Evolutionary conservation across 306 rosid genomes (phyloP), one percentile per base, ranked within the genome.

Genomic region (Bauhinia variegata): DNA sequence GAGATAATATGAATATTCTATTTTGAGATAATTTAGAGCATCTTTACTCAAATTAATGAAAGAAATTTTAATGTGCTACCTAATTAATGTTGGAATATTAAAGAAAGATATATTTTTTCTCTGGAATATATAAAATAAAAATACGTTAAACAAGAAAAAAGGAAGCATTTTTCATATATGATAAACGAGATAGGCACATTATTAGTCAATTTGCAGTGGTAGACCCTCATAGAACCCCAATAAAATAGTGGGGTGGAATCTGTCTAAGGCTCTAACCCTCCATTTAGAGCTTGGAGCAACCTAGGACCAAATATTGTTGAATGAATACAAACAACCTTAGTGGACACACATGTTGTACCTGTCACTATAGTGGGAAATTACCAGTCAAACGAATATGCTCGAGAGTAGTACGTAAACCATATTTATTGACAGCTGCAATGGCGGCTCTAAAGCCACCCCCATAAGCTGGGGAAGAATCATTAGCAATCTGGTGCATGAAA

Each of bases 401-500:
- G 30, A 95, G 96, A 1, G 97, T 95, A 11, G 69, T 30, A 52
- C 87, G 89, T 66, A 95, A 71, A 44, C 99, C 97, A 54, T 86
- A 88, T 68, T 72, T 88, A 50, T 66, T 82, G 68, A 91, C 96
- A 46, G 99, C 97, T 46, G 82, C 92, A 82, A 83, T 85, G 15
- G 97, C 99, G 61, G 95, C 73, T 79, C 99, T 85, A 72, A 80
- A 95, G 13, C 99, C 97, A 63, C 89, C 97, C 44, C 99, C 99
- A 67, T 95, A 95, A 7, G 92, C 95, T 39, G 91, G 89, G 10
- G 99, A 95, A 66, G 91, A 83, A 74, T 91, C 99, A 33, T 88
- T 72, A 11, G 80, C 84, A 8, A 95, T 95, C 75, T 95, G 99
- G 73, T 91, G 85, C 87, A 80, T 77, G 83, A 95, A 95, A 77